Conservation (phyloP, 2,329 filamentous ascomycete species). For the Blastomyces percursus region DNA sequence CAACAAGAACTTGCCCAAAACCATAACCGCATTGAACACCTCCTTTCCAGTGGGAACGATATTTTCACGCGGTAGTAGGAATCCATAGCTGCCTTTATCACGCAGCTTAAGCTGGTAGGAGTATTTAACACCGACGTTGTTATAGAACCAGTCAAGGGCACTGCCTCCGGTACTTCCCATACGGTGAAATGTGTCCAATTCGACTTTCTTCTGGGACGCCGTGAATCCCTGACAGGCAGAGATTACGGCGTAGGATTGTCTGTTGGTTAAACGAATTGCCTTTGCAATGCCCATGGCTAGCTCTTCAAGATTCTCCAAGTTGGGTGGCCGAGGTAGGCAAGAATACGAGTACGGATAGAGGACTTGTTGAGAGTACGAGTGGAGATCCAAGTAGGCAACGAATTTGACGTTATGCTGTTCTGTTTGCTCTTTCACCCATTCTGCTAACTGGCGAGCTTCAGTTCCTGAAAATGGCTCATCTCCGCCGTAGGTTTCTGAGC, state of each 20-base stretch:
- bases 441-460: conserved; percentile 62
- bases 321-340: conserved; percentile 66
- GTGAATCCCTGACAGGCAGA: conserved; percentile 80
- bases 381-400: conserved; percentile 77
- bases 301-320: conserved; percentile 84
- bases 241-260: conserved; percentile 63
- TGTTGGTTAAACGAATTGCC: conserved; percentile 69
- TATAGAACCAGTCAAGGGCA: conserved; percentile 91
- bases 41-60: conserved; percentile 88
- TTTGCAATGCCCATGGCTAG: conserved; percentile 79
- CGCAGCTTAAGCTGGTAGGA: conserved; percentile 89
- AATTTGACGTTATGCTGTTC: conserved; percentile 60
- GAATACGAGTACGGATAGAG: conserved; percentile 86
- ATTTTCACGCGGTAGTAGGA: conserved; percentile 72
- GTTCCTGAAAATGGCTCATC: conserved; percentile 70
- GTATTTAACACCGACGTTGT: conserved; percentile 68
- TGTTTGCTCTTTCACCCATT: conserved; percentile 75
- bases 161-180: conserved; percentile 72
- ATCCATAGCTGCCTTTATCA: conserved; percentile 89
- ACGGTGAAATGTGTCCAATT: conserved; percentile 35
- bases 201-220: conserved; percentile 21
- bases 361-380: conserved; percentile 92
- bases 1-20: conserved; percentile 60
- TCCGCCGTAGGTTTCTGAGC: conserved; percentile 82
- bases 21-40: conserved; percentile 69